Conservation (phyloP, 2,329 filamentous ascomycete species). For the Pseudopithomyces maydicus region DNA sequence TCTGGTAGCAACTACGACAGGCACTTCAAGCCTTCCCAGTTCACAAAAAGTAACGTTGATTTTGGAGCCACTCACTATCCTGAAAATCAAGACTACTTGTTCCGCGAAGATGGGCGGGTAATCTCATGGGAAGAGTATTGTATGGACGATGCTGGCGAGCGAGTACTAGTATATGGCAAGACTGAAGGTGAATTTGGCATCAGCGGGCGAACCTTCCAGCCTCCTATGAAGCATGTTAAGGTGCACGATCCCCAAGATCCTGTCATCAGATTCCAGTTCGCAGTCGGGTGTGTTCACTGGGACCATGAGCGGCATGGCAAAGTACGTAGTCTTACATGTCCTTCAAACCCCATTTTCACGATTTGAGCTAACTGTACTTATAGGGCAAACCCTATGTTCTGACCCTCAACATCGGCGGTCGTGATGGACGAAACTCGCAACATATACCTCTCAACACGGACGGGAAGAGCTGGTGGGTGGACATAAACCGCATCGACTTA, state of each 20-base stretch:
- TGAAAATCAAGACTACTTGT: conserved; percentile 69
- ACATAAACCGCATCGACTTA: conserved; percentile 64
- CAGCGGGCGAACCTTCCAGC: conserved; percentile 64
- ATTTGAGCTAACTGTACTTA: too few relatives aligned
- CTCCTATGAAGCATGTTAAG: conserved; percentile 63
- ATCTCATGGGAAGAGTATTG: conserved; percentile 84
- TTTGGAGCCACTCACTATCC: conserved; percentile 87
- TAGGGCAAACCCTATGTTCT: conserved; percentile 69
- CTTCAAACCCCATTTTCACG: too few relatives aligned
- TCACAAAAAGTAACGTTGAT: conserved; percentile 72
- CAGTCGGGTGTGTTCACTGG: conserved; percentile 82
- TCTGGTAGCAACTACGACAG: conserved; percentile 21
- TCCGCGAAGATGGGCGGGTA: conserved; percentile 71
- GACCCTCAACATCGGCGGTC: conserved; percentile 63
- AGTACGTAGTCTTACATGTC: not conserved
- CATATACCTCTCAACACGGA: conserved; percentile 73
- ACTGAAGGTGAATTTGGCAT: conserved; percentile 58
- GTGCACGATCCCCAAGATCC: conserved; percentile 56
- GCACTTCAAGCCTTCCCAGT: conserved; percentile 41
- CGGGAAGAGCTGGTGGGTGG: conserved; percentile 80
- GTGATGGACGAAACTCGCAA: conserved; percentile 72
- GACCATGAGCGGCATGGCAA: conserved; percentile 69
- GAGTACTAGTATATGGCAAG: conserved; percentile 53
- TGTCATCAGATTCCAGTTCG: conserved; percentile 77
- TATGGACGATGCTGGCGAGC: conserved; percentile 58